Evolutionary conservation across 2,329 filamentous ascomycete species (phyloP).

Genomic region (Sclerotinia spermophila): DNA sequence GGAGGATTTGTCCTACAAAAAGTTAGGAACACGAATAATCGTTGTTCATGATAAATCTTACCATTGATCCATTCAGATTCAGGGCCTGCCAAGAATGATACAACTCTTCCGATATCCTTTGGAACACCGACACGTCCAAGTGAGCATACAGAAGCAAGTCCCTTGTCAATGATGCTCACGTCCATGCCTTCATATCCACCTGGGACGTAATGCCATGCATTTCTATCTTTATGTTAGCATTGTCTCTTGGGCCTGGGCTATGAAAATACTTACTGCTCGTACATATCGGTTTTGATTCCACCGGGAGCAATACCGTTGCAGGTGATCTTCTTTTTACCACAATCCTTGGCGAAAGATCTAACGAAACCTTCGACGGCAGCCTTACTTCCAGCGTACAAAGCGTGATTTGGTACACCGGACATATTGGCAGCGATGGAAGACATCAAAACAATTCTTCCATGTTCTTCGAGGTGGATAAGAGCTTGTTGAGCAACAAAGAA

Average conservation of each 20-base stretch:
- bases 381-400: constrained; percentile 73
- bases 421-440: constrained; percentile 50
- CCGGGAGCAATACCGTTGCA: constrained; percentile 66
- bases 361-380: constrained; percentile 73
- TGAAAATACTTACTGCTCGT: constrained; percentile 46
- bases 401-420: constrained; percentile 63
- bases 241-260: neutral
- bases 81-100: constrained; percentile 56
- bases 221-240: constrained; percentile 29
- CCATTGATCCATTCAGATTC: constrained; percentile 45
- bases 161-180: constrained; percentile 53
- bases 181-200: constrained; percentile 47
- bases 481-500: constrained; percentile 77
- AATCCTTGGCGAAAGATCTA: constrained; percentile 61
- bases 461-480: constrained; percentile 65
- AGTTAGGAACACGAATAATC: neutral
- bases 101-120: constrained; percentile 62
- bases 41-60: neutral
- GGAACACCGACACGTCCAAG: constrained; percentile 62
- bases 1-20: constrained; percentile 19
- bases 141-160: constrained; percentile 56
- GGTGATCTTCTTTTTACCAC: constrained; percentile 59
- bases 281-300: constrained; percentile 64
- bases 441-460: constrained; percentile 69
- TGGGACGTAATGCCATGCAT: constrained; percentile 60